Conservation (phyloP, 208 protist species). For the Leishmania martiniquensis region DNA sequence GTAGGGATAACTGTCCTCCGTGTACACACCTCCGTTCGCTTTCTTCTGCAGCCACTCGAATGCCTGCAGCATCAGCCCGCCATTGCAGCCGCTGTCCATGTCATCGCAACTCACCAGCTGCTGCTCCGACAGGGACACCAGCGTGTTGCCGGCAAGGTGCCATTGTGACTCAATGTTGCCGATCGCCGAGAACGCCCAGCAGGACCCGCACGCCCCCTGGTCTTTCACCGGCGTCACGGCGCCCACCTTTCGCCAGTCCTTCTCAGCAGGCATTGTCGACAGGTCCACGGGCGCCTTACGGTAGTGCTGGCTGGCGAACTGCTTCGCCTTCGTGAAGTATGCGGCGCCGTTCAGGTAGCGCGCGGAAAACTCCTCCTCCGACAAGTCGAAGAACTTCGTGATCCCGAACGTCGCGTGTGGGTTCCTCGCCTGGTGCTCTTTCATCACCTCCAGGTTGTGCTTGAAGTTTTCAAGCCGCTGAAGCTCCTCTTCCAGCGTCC, state of each 20-base stretch:
- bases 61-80: constrained; percentile 88
- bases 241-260: constrained; percentile 87
- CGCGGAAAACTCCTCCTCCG: constrained; percentile 48
- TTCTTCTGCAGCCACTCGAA: constrained; percentile 74
- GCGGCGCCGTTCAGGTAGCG: constrained; percentile 43
- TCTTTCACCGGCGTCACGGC: constrained; percentile 94
- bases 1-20: constrained; percentile 73
- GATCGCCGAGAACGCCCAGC: constrained; percentile 94
- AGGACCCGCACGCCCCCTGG: constrained; percentile 94
- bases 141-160: constrained; percentile 50
- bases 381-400: constrained; percentile 69
- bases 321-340: constrained; percentile 35
- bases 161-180: constrained; percentile 78
- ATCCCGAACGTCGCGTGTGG: constrained; percentile 59
- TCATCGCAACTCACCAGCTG: constrained; percentile 94
- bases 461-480: constrained; percentile 41
- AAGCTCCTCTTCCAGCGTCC: constrained; percentile 37
- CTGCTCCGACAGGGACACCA: constrained; percentile 91
- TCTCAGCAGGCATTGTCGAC: not conserved
- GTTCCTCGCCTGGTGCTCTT: constrained; percentile 42
- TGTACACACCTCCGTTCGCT: constrained; percentile 64
- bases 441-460: constrained; percentile 42
- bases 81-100: constrained; percentile 82
- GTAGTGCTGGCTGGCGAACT: constrained; percentile 10
- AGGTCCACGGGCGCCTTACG: constrained; percentile 8